A percentile compares a stretch with the other conserved stretches of the same genome.
These are phyloP conservation scores for Podospora sp. DNA, from an alignment of 495 filamentous ascomycete species.

Conservation along the genomic window DNA sequence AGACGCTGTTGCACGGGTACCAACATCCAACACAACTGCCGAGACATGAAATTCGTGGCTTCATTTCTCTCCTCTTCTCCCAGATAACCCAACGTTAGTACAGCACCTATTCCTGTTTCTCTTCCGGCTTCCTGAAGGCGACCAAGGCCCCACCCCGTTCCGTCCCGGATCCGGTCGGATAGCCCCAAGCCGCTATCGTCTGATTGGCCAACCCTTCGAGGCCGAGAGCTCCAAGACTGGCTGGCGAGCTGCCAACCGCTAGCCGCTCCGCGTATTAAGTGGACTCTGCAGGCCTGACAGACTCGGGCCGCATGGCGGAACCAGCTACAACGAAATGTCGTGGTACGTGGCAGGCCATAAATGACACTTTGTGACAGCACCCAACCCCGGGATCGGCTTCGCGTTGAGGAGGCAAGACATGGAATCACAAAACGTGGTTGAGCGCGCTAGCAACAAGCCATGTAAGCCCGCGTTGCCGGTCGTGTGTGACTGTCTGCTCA, in stretches of 20 bases:
- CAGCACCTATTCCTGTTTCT: neutral
- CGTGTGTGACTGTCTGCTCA: neutral
- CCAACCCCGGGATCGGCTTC: neutral
- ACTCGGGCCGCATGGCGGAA: neutral
- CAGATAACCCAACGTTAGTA: neutral
- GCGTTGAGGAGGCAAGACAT: neutral
- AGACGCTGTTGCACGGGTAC: neutral
- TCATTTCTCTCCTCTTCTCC: neutral
- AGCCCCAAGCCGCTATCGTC: neutral
- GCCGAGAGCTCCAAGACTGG: neutral
- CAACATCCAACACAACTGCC: neutral
- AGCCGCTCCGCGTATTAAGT: neutral
- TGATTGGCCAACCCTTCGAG: neutral
- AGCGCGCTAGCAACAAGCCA: neutral
- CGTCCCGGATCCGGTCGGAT: neutral
- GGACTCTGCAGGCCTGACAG: neutral
- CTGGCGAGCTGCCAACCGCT: neutral
- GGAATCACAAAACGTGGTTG: conserved; percentile 6
- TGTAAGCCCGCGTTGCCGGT: neutral
- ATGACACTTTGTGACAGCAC: neutral
- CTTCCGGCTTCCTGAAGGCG: neutral
- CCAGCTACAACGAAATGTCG: neutral
- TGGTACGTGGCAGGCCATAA: neutral
- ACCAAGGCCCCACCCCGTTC: neutral
- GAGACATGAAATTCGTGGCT: neutral